Evolutionary conservation across 768 basidiomycete genomes (phyloP).

Genomic region (Crepidotus variabilis): DNA sequence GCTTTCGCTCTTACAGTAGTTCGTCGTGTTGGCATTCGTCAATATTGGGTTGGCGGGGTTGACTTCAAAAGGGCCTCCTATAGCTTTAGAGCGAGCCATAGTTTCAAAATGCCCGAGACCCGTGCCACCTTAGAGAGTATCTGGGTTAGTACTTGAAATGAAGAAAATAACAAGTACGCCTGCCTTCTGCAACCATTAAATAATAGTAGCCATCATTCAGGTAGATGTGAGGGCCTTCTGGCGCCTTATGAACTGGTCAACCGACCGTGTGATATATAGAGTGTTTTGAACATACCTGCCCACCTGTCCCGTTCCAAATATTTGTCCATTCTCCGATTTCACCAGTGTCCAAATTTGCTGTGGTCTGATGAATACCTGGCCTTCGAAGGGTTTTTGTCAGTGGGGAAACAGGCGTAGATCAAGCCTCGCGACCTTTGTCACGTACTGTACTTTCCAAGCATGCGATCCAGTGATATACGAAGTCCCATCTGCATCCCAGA

Average conservation of each 20-base stretch:
- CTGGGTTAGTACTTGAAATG: neutral
- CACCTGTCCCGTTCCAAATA: conserved; percentile 24
- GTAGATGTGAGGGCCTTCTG: conserved; percentile 24
- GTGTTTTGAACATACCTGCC: conserved; percentile 5
- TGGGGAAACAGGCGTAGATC: neutral
- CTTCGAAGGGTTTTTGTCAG: conserved; percentile 3
- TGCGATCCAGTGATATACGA: conserved; percentile 26
- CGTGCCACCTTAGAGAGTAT: conserved; percentile 19
- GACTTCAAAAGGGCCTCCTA: conserved; percentile 15
- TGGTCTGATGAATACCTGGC: conserved; percentile 20
- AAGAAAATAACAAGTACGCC: neutral
- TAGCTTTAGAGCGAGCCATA: conserved; percentile 26
- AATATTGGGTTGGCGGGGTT: conserved; percentile 26
- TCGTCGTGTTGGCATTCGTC: conserved; percentile 21
- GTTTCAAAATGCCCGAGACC: conserved; percentile 17
- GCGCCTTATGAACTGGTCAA: conserved; percentile 10
- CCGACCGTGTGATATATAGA: neutral
- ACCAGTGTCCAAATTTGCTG: conserved; percentile 19
- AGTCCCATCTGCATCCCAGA: conserved; percentile 28
- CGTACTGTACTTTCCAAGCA: conserved; percentile 19
- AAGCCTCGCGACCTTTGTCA: neutral
- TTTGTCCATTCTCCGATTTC: conserved; percentile 14
- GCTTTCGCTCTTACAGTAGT: conserved; percentile 10
- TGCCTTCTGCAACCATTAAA: conserved; percentile 33
- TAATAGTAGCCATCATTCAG: conserved; percentile 28